These are phyloP conservation scores for Solanum virginianum DNA, from an alignment of 257 asterid species.

Conservation along the genomic window DNA sequence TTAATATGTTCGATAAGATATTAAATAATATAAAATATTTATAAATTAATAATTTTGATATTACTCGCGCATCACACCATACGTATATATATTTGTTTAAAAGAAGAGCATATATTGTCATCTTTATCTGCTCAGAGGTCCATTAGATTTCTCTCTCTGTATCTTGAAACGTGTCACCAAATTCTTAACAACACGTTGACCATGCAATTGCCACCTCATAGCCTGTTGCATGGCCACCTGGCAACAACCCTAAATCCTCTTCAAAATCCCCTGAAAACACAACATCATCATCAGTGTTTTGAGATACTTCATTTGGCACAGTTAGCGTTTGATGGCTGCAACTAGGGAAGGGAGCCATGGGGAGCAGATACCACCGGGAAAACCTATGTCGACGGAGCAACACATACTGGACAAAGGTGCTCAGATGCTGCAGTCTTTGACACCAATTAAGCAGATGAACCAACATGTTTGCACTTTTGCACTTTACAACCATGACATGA, in stretches of 20 bases:
- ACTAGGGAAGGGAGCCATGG: background rate
- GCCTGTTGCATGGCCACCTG: background rate
- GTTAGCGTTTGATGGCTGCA: background rate
- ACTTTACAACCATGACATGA: constrained; percentile 69
- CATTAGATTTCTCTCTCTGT: no score
- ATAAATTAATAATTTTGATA: no score
- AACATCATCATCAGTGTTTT: background rate
- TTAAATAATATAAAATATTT: no score
- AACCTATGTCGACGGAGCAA: constrained; percentile 38
- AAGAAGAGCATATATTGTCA: no score
- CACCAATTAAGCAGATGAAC: constrained; percentile 55
- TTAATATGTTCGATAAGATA: no score
- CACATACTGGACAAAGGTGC: constrained; percentile 50
- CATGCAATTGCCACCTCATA: background rate
- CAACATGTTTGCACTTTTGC: constrained; percentile 86
- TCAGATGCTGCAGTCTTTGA: constrained; percentile 50
- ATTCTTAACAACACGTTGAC: background rate
- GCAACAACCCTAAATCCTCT: background rate
- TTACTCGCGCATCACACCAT: no score
- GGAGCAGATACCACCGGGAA: constrained; percentile 51
- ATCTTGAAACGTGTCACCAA: background rate
- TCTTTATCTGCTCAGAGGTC: no score
- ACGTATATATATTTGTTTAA: no score
- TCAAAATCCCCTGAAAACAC: background rate
- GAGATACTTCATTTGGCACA: no score